Evolutionary conservation across 345 rosid genomes (phyloP).

Genomic region (Hypericum perforatum): DNA sequence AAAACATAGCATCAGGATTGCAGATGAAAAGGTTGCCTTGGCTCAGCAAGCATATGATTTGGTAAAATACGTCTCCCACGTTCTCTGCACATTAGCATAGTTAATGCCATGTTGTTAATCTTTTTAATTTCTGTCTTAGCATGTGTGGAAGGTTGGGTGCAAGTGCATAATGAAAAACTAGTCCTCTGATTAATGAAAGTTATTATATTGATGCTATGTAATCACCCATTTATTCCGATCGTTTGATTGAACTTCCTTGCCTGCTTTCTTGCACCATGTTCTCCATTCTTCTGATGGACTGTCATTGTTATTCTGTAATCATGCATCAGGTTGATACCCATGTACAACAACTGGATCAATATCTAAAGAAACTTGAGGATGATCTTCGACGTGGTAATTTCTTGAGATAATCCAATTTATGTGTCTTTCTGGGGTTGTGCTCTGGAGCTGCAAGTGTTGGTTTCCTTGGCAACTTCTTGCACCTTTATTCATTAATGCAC

Average conservation of each 20-base stretch:
- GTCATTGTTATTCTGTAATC: not conserved
- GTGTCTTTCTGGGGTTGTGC: not conserved
- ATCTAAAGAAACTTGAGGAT: slow-evolving; percentile 64
- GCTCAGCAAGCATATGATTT: slow-evolving; percentile 91
- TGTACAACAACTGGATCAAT: slow-evolving; percentile 89
- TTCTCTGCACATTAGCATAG: too few relatives aligned
- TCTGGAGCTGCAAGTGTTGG: not conserved
- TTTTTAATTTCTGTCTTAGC: too few relatives aligned
- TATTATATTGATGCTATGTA: too few relatives aligned
- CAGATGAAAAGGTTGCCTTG: slow-evolving; percentile 87
- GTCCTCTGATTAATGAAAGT: too few relatives aligned
- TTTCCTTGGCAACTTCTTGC: not conserved
- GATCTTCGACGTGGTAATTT: slow-evolving; percentile 67
- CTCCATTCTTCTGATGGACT: not conserved
- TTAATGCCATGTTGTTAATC: too few relatives aligned
- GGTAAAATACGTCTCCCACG: slow-evolving; percentile 24
- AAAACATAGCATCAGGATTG: slow-evolving; percentile 84
- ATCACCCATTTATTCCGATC: too few relatives aligned
- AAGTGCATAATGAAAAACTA: too few relatives aligned
- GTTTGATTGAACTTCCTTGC: not conserved
- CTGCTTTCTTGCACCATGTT: not conserved
- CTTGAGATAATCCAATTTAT: not conserved
- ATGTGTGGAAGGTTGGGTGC: too few relatives aligned
- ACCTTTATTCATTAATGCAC: not conserved
- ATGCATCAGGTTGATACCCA: slow-evolving; percentile 81